Conservation (phyloP, 306 rosid genomes). For the Herpetospermum pedunculosum region DNA sequence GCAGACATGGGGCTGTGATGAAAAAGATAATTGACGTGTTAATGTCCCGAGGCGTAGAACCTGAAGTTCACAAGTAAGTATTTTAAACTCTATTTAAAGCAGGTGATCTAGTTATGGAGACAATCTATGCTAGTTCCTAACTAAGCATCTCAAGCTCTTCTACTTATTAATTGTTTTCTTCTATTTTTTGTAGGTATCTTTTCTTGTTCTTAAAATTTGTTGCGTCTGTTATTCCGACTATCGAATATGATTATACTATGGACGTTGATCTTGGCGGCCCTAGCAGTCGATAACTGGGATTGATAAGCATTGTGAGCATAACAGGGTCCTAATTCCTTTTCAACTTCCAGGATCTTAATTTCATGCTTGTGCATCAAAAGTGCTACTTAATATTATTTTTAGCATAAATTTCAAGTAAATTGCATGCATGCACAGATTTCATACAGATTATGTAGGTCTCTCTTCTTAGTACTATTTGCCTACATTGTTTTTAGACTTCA, state of each 20-base stretch:
- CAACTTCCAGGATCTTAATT: not conserved
- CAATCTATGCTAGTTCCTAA: not conserved
- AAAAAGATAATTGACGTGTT: constrained; percentile 89
- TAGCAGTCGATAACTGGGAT: constrained; percentile 34
- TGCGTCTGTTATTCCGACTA: constrained; percentile 96
- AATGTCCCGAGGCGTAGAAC: constrained; percentile 94
- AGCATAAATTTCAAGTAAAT: not conserved
- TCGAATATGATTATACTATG: constrained; percentile 93
- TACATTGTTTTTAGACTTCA: not conserved
- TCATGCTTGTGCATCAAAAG: not conserved
- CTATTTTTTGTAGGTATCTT: constrained; percentile 50
- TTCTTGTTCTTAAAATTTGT: constrained; percentile 89
- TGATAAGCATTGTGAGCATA: not conserved
- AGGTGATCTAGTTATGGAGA: not conserved
- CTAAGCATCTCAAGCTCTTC: not conserved
- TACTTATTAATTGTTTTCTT: not conserved
- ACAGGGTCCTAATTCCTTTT: not conserved
- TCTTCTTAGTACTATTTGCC: not conserved
- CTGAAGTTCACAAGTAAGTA: constrained; percentile 86
- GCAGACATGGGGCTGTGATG: constrained; percentile 96
- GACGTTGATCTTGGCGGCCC: constrained; percentile 96
- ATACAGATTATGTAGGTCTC: not conserved
- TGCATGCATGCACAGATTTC: not conserved
- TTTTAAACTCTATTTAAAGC: not conserved
- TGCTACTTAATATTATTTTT: not conserved